Base-by-base conservation (phyloP, 306 rosid species). In the Crotalaria pallida region DNA sequence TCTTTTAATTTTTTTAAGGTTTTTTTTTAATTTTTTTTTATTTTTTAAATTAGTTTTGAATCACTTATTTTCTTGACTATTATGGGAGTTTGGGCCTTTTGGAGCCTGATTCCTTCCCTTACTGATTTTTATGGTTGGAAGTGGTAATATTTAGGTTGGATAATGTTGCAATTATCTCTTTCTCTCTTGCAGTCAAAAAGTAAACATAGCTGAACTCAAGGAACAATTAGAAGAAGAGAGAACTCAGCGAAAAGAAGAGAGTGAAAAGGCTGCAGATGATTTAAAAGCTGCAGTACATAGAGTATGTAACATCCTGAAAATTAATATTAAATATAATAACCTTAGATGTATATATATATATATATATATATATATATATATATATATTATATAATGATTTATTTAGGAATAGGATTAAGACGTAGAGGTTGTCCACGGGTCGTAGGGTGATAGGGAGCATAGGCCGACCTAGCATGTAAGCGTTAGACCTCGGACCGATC, bases 201-300 rank as follows among this genome's bases (percentile, higher is more conserved):
- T 73, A 31, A 86, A 88, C 49, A 68, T 88, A 61, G 73, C 82
- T 40, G 89, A 86, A 79, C 83, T 88, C 61, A 82, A 88, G 86
- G 77, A 64, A 58, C 87, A 76, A 56, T 43, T 86, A 64, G 80
- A 82, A 67, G 96, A 88, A 82, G 89, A 86, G 67, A 81, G 79
- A 43, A 83, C 65, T 17, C 91, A 86, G 76, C 82, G 87, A 71
- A 83, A 78, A 84, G 88, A 80, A 76, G 96, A 88, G 73, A 84
- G 91, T 69, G 91, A 86, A 81, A 86, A 82, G 79, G 91, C 95
- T 71, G 76, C 75, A 2, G 24, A 79, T 79, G 95, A 88, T 84
- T 57, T 88, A 60, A 88, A 86, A 66, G 69, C 88, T 65, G 89
- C 91, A 22, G 83, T 86, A 41, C 91, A 80, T 59, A 88, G 84